Percentiles rank a stretch among this genome's conserved stretches.
Evolutionary conservation across 1,284 basidiomycete genomes (phyloP).

Genomic region (Puccinia triticina): DNA sequence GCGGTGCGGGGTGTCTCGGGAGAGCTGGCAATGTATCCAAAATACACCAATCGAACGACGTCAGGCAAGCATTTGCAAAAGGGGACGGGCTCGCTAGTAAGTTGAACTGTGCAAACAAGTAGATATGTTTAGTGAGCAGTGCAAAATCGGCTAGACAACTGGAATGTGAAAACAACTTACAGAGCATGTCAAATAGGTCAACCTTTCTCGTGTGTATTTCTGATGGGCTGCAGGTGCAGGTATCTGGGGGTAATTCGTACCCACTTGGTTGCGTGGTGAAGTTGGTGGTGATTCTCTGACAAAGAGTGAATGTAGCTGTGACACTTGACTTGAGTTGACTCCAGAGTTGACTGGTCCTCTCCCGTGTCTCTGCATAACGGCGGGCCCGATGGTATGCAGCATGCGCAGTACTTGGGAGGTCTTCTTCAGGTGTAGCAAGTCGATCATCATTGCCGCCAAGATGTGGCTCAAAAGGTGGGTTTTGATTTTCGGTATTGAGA

Average conservation of each 20-base stretch:
- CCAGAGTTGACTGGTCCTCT: background rate
- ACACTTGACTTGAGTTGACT: background rate
- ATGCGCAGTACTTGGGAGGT: too few species aligned
- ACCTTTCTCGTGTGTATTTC: background rate
- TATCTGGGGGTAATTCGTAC: background rate
- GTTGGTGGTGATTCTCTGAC: background rate
- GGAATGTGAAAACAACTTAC: background rate
- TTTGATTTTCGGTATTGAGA: too few species aligned
- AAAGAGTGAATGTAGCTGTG: background rate
- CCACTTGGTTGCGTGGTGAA: background rate
- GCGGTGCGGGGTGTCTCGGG: background rate
- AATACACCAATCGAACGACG: background rate
- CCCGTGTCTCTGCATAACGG: too few species aligned
- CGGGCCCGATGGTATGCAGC: too few species aligned
- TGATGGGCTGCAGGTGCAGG: background rate
- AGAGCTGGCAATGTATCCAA: conserved; percentile 17
- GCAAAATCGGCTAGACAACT: background rate
- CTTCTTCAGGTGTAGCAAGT: too few species aligned
- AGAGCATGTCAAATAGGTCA: background rate
- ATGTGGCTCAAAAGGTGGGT: too few species aligned
- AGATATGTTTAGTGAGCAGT: background rate
- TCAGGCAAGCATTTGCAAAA: conserved; percentile 28
- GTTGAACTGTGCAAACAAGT: background rate
- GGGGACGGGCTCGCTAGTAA: background rate
- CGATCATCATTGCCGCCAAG: too few species aligned